phyloP scores from a whole-genome alignment of 495 filamentous ascomycete species.

The Aspergillus coremiiformis region DNA sequence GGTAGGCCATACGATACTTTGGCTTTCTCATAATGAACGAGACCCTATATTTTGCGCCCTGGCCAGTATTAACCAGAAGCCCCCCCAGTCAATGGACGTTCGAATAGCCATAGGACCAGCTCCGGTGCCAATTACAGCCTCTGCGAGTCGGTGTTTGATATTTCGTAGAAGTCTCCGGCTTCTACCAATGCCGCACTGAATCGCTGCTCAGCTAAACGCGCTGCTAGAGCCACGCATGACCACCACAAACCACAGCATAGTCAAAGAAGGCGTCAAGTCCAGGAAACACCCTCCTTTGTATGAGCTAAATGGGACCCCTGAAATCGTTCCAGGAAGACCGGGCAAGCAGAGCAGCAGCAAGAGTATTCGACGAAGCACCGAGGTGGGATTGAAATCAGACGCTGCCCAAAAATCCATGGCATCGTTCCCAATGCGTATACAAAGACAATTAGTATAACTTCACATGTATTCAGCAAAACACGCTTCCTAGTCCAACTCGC shows the following conservation, averaged over 20 bases:
- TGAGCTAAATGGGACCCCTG: neutral
- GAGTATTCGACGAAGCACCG: neutral
- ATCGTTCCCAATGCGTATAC: neutral
- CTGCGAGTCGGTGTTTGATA: constrained; percentile 39
- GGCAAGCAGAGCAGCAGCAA: neutral
- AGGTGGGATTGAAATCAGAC: neutral
- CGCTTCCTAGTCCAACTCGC: too few species aligned
- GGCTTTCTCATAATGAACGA: constrained; percentile 34
- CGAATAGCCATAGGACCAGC: constrained; percentile 19
- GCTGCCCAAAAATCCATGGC: neutral
- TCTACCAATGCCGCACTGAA: constrained; percentile 45
- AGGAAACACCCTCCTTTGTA: constrained; percentile 10
- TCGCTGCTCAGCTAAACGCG: constrained; percentile 34
- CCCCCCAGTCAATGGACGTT: constrained; percentile 44
- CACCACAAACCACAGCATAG: constrained; percentile 48
- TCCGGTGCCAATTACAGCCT: constrained; percentile 25
- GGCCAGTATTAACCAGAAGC: constrained; percentile 25
- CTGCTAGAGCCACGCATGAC: constrained; percentile 41
- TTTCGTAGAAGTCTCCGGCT: constrained; percentile 52
- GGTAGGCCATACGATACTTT: constrained; percentile 29
- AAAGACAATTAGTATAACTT: too few species aligned
- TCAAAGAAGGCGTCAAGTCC: constrained; percentile 33
- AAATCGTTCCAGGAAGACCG: neutral
- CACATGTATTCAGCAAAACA: too few species aligned
- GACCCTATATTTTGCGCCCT: constrained; percentile 28